phyloP scores from a whole-genome alignment of 495 filamentous ascomycete species.

The Aspergillus incahuasiensis region DNA sequence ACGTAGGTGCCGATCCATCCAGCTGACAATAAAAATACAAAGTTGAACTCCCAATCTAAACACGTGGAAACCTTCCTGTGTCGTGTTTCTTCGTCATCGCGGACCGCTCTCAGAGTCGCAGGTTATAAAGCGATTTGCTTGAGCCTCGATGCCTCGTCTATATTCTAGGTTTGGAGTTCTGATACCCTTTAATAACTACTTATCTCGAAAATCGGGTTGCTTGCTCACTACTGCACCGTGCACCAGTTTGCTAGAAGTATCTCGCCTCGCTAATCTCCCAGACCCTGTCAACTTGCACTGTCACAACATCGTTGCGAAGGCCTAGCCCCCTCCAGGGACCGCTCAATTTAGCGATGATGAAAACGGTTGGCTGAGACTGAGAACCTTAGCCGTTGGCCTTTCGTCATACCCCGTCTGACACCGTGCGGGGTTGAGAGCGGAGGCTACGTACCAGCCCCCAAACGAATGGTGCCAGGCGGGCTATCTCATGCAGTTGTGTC shows the following conservation, averaged over 20 bases:
- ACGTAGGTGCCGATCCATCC: slow-evolving; percentile 15
- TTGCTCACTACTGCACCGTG: too few species aligned
- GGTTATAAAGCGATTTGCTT: too few species aligned
- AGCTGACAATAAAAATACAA: not conserved
- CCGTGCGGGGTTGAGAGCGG: slow-evolving; percentile 3
- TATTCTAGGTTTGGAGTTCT: too few species aligned
- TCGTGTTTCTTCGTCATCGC: not conserved
- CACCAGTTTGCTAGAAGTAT: slow-evolving; percentile 13
- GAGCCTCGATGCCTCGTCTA: not conserved
- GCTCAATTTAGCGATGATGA: slow-evolving; percentile 10
- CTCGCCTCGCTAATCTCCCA: slow-evolving; percentile 7
- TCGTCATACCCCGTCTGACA: slow-evolving; percentile 6
- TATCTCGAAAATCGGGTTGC: too few species aligned
- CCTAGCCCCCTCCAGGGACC: slow-evolving; percentile 22
- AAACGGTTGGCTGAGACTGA: not conserved
- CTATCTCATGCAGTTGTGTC: too few species aligned
- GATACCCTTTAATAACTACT: too few species aligned
- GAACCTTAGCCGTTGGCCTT: slow-evolving; percentile 4
- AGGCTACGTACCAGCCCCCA: too few species aligned
- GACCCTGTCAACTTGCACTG: slow-evolving; percentile 5
- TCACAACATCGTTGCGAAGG: slow-evolving; percentile 6
- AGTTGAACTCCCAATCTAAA: not conserved
- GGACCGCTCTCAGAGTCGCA: not conserved
- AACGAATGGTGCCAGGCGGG: too few species aligned
- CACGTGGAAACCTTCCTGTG: not conserved